phyloP scores from a whole-genome alignment of 169 alveolate genomes.

The Eimeria maxima region DNA sequence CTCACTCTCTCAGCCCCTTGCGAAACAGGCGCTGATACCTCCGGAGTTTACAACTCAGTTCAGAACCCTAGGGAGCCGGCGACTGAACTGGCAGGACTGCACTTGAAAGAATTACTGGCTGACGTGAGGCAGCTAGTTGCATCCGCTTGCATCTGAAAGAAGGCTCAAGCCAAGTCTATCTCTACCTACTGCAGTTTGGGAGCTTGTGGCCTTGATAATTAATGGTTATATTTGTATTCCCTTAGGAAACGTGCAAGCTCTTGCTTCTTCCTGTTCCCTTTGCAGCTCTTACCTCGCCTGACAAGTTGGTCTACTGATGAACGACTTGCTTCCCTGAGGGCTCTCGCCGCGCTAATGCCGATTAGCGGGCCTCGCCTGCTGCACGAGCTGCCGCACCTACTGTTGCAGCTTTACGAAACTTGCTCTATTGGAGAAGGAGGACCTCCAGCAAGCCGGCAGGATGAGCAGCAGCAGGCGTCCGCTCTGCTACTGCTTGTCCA shows the following conservation, averaged over 20 bases:
- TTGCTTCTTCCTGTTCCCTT: not conserved
- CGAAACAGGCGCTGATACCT: not conserved
- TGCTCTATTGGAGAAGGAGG: slow-evolving; percentile 39
- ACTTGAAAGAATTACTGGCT: slow-evolving; percentile 62
- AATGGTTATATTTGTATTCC: not conserved
- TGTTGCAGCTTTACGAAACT: slow-evolving; percentile 59
- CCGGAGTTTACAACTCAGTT: not conserved
- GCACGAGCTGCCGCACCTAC: slow-evolving; percentile 50
- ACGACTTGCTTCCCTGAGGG: slow-evolving; percentile 64
- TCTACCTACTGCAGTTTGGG: not conserved
- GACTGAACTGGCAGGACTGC: slow-evolving; percentile 55
- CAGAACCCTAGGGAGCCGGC: not conserved
- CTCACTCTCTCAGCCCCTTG: not conserved
- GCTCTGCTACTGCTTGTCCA: slow-evolving; percentile 65
- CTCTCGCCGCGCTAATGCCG: slow-evolving; percentile 49
- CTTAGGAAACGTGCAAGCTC: not conserved
- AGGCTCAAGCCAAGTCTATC: not conserved
- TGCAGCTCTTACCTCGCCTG: slow-evolving; percentile 71
- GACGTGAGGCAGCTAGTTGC: slow-evolving; percentile 37
- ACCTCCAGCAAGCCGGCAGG: not conserved
- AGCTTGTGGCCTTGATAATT: not conserved
- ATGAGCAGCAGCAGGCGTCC: slow-evolving; percentile 47
- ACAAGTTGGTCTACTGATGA: slow-evolving; percentile 74
- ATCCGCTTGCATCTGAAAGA: not conserved
- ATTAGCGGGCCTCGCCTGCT: slow-evolving; percentile 71